A percentile compares a stretch with the other conserved stretches of the same genome.
Evolutionary conservation across 78 protist species (phyloP).

Genomic region (Protostelium mycophagum): DNA sequence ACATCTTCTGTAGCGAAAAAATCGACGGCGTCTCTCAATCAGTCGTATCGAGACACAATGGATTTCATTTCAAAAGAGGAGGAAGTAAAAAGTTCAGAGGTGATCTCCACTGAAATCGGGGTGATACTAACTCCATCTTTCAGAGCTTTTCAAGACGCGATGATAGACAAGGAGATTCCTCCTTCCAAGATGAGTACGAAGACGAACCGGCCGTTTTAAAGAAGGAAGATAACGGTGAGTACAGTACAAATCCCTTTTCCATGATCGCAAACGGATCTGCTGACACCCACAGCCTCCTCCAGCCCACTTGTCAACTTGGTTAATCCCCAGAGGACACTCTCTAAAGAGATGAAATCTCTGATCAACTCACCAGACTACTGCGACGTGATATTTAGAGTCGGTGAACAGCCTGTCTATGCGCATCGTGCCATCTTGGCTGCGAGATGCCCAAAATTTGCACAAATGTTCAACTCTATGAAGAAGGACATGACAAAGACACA

Average conservation of each 20-base stretch:
- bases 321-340: background rate
- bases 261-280: background rate
- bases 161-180: too few species aligned
- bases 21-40: too few species aligned
- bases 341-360: background rate
- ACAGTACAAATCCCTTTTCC: too few species aligned
- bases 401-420: background rate
- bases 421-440: constrained; percentile 1
- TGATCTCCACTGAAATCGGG: too few species aligned
- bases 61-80: background rate
- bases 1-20: background rate
- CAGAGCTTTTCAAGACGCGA: too few species aligned
- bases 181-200: background rate
- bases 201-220: background rate
- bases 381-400: background rate
- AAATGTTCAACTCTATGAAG: background rate
- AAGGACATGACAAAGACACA: background rate
- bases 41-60: too few species aligned
- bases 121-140: too few species aligned
- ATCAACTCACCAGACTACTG: background rate
- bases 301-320: background rate
- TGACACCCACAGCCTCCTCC: background rate
- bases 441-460: background rate
- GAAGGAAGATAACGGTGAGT: background rate
- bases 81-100: background rate